Evolutionary conservation across 192 early-diverging fungal genomes (phyloP), one percentile per base, ranked within the genome.

Genomic region (Coemansia erecta): DNA sequence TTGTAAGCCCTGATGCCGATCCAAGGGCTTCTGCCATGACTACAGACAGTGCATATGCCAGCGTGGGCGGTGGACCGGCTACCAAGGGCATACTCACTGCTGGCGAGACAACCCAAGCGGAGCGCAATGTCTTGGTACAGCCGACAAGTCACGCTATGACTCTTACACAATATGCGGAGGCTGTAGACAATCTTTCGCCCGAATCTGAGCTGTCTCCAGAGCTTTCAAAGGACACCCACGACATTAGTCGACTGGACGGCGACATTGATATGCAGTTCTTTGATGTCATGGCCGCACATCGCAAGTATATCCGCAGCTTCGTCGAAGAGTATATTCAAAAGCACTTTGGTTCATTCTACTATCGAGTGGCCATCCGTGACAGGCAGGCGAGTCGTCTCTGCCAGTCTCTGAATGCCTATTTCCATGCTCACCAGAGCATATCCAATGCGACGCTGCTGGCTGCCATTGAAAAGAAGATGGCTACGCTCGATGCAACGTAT

Each of bases 181-280:
- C 28, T 7, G 28, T 31, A 2, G 28, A 31, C 7, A 7, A 7
- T 7, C 28, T 31, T 7, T 31, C 7, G 28, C 28, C 28, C 4
- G 58, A 59, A 7, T 14, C 68, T 8, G 62, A 66, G 47, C 52
- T 66, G 13, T 63, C 73, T 15, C 63, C 60, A 14, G 64, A 77
- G 31, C 67, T 66, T n/a, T 63, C 64, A 37, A 63, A 19, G 0
- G 65, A 73, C 31, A 60, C 65, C 1, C 53, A 56, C 35, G 65
- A 70, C 22, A 43, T 77, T 33, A 70, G 55, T 48, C 67, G 73
- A 0, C 56, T 66, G 15, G 73, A 70, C 19, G 68, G 68, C 40
- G 73, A 77, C 11, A 70, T 70, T 28, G 73, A 77, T 42, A 56
- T 77, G 59, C 47, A 42, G 17, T 70, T 63, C 22, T 60, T 70